Evolutionary conservation across 805 yeast genomes (phyloP), one percentile per base, ranked within the genome.

Genomic region (Dipodascus geniculatus): DNA sequence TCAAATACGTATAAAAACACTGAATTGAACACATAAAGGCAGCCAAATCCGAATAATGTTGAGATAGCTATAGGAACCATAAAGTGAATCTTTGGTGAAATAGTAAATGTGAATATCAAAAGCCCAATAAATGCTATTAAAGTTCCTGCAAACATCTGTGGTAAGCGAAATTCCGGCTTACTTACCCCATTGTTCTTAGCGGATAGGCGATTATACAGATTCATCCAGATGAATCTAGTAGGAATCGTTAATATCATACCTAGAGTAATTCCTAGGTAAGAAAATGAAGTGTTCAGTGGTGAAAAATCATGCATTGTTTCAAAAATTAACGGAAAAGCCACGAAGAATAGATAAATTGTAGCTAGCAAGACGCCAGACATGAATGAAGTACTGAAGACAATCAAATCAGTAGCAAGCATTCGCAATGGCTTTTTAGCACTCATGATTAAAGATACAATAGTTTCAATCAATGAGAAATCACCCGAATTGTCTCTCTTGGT

Each of bases 41-140:
- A 68, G 0, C 74, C 73, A 17, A 62, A 51, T 2, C 71, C 72
- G 52, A 63, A 68, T 49, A 67, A 48, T 42, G 81, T 77, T 60
- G 89, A 90, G 0, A 90, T 82, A 23, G 78, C 75, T 60, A 81
- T 64, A 60, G 81, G 80, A 23, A 79, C 73, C 44, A 80, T 78
- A 16, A 80, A 82, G 50, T 76, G 70, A 6, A 76, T 74, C 14
- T 55, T 31, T 55, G 66, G 65, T 55, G 67, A 69, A 49, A 78
- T 73, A 6, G 80, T 68, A 76, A 81, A 79, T 14, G 81, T 78
- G 55, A 79, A 62, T 71, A 77, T 73, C 62, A 79, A 74, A 35
- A 79, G 64, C 6, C 81, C 81, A 24, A 68, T 61, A 2, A 78
- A 71, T 50, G 73, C 74, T 42, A 71, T 58, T 17, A 76, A 48